Evolutionary conservation across 2,329 filamentous ascomycete genomes (phyloP).

Genomic region (Colletotrichum endophyticum): DNA sequence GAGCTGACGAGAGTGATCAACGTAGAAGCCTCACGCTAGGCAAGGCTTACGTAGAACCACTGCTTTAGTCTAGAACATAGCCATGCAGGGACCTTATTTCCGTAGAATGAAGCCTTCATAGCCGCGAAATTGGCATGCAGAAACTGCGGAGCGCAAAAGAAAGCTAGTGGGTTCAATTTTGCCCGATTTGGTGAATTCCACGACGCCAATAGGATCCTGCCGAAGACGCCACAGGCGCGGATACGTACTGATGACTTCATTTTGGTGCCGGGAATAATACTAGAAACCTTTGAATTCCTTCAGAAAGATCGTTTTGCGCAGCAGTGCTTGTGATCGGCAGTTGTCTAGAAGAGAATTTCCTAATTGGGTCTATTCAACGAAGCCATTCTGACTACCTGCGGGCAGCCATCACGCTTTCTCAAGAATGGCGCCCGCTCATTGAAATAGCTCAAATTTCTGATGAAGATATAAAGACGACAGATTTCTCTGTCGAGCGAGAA

Average conservation of each 20-base stretch:
- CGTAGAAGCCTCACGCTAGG: not conserved
- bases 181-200: not conserved
- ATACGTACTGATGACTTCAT: not conserved
- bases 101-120: not conserved
- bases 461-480: not conserved
- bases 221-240: not conserved
- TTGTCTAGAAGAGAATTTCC: not conserved
- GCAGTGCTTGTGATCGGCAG: not conserved
- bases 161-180: not conserved
- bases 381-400: not conserved
- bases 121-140: not conserved
- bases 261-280: not conserved
- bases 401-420: not conserved
- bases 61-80: not conserved
- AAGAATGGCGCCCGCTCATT: not conserved
- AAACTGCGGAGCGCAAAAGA: not conserved
- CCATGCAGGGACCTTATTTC: not conserved
- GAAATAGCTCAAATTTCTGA: not conserved
- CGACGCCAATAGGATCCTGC: not conserved
- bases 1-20: not conserved
- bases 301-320: not conserved
- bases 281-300: rapidly evolving
- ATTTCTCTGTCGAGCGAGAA: not conserved
- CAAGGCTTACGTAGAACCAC: not conserved
- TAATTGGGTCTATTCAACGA: not conserved